These are phyloP conservation scores for Lipomyces starkeyi DNA, from an alignment of 805 yeast genomes.

Conservation along the genomic window DNA sequence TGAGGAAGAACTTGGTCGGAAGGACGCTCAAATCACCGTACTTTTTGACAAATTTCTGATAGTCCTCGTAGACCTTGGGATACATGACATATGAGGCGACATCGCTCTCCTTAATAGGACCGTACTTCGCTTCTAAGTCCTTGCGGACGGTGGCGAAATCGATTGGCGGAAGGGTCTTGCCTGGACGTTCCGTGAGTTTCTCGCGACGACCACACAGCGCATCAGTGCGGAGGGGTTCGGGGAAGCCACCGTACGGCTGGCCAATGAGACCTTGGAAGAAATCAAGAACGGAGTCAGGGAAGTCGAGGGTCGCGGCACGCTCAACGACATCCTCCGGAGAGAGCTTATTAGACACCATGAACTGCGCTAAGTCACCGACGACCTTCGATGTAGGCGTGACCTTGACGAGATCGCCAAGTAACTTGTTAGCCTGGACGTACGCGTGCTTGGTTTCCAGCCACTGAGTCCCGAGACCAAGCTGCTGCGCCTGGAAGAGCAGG, in stretches of 20 bases:
- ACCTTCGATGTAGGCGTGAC: constrained; percentile 99
- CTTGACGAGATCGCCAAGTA: constrained; percentile 95
- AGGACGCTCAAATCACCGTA: constrained; percentile 93
- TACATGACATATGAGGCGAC: constrained; percentile 97
- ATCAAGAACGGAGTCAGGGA: constrained; percentile 98
- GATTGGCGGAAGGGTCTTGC: constrained; percentile 83
- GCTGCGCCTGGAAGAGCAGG: constrained; percentile 98
- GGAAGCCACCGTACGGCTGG: constrained; percentile 99
- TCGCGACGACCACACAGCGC: constrained; percentile 90
- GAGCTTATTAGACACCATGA: constrained; percentile 95
- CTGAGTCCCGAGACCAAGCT: constrained; percentile 94
- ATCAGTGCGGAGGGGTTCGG: constrained; percentile 95
- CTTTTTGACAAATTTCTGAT: constrained; percentile 70
- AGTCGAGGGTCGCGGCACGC: constrained; percentile 88
- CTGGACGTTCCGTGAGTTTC: constrained; percentile 89
- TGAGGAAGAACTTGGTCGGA: constrained; percentile 89
- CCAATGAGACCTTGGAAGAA: constrained; percentile 99
- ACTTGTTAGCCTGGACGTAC: constrained; percentile 85
- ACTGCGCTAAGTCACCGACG: constrained; percentile 98
- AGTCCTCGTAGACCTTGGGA: constrained; percentile 95
- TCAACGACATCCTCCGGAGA: constrained; percentile 82
- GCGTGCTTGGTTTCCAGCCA: constrained; percentile 97
- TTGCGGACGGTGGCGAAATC: constrained; percentile 73
- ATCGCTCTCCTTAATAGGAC: constrained; percentile 71
- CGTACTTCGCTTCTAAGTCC: constrained; percentile 78